Evolutionary conservation across 352 stramenopile genomes (phyloP), one percentile per base, ranked within the genome.

Genomic region (Phytopythium litorale): DNA sequence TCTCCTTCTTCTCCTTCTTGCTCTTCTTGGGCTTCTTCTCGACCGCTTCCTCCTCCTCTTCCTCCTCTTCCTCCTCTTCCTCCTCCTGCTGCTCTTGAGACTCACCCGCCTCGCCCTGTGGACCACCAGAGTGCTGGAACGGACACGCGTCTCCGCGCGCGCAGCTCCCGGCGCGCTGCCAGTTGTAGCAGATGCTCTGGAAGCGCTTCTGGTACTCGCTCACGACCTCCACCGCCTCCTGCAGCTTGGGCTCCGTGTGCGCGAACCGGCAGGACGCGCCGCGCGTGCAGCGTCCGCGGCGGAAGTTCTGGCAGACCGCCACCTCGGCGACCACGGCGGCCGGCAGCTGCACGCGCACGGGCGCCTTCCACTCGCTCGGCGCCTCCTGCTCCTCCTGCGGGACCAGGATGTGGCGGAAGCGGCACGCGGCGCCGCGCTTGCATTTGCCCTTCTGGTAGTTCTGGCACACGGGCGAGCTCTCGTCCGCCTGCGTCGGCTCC

Each of bases 401-500:
- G 52, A 52, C 58, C 9, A 33, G 49, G 25, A 84, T 60, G 66
- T 91, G 81, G 40, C 75, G 73, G 66, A 88, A 91, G 16, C 80
- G 80, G 70, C 81, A 91, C 3, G 73, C 65, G 3, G 57, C 46
- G 13, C 81, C 81, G 56, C 81, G 81, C 62, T 90, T 90, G 63
- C 81, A 90, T 52, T 87, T 86, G 45, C 78, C 74, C 59, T 88
- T 87, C 40, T 83, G 77, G 64, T 75, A 90, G 52, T 87, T 88
- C 43, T 87, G 75, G 28, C 81, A 90, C 53, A 83, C 66, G 0
- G 81, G 81, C 7, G 79, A 73, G 52, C 68, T 74, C 53, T 73
- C 71, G 1, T 86, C 75, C 4, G 70, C 78, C n/a, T 30, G 63
- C 6, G 76, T 79, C 37, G 71, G 55, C 33, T 81, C 75, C 43